Percentiles rank a stretch among this genome's conserved stretches.
These are phyloP conservation scores for Scheffersomyces ergatensis DNA, from an alignment of 805 yeast genomes.

Conservation along the genomic window DNA sequence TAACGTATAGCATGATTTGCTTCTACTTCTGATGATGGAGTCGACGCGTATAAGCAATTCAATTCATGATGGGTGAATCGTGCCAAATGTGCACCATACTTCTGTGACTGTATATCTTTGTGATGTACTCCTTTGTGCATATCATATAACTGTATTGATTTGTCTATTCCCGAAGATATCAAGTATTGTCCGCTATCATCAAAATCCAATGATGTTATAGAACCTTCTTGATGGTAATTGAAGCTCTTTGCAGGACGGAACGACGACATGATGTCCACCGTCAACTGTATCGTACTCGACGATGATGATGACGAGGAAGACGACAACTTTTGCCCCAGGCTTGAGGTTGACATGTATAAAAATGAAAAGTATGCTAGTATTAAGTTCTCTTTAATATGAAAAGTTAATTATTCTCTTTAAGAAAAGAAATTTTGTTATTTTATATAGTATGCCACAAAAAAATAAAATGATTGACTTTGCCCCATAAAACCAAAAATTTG, in stretches of 20 bases:
- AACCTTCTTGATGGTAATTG: slow-evolving; percentile 48
- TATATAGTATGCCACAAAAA: no score
- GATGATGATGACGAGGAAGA: no score
- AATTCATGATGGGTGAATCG: slow-evolving; percentile 73
- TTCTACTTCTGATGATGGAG: slow-evolving; percentile 37
- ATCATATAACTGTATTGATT: slow-evolving; percentile 82
- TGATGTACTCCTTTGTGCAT: slow-evolving; percentile 61
- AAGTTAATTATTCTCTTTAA: no score
- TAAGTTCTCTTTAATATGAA: no score
- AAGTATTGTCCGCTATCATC: slow-evolving; percentile 82
- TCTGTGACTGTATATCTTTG: slow-evolving; percentile 75
- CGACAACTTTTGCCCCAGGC: background rate
- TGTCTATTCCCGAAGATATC: slow-evolving; percentile 76
- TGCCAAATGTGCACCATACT: slow-evolving; percentile 89
- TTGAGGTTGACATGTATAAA: no score
- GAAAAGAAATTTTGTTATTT: no score
- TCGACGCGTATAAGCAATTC: slow-evolving; percentile 79
- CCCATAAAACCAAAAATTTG: no score
- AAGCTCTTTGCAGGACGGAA: slow-evolving; percentile 47
- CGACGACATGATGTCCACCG: slow-evolving; percentile 21
- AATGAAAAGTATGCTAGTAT: no score
- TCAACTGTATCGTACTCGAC: slow-evolving; percentile 24
- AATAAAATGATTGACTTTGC: no score
- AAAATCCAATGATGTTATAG: slow-evolving; percentile 69
- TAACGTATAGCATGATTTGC: slow-evolving; percentile 75